Conservation (phyloP, 108 stramenopile species). For the Skeletonema grethae region DNA sequence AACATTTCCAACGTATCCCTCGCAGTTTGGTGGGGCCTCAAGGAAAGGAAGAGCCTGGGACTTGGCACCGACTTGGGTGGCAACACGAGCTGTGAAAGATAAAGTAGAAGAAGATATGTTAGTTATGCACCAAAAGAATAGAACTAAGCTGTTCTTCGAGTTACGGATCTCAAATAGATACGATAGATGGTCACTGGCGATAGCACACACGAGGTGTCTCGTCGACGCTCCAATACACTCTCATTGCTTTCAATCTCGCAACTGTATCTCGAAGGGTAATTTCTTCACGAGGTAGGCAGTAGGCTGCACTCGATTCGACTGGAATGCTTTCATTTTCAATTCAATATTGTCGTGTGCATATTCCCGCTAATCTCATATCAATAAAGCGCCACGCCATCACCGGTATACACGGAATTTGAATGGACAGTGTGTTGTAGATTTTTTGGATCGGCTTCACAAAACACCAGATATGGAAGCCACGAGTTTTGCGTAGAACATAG, state of each 20-base stretch:
- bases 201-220: too few species aligned
- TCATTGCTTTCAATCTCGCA: background rate
- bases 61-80: conserved; percentile 40
- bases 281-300: background rate
- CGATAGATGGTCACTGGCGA: background rate
- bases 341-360: background rate
- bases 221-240: too few species aligned
- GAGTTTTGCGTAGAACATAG: background rate
- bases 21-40: conserved; percentile 86
- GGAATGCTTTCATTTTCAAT: background rate
- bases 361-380: background rate
- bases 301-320: background rate
- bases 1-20: conserved; percentile 87
- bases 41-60: conserved; percentile 92
- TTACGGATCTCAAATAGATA: background rate
- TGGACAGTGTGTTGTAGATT: background rate
- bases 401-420: background rate
- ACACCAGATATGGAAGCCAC: background rate
- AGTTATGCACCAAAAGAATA: background rate
- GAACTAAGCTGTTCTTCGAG: background rate
- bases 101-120: background rate
- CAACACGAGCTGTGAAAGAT: conserved; percentile 10
- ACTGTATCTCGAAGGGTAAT: background rate
- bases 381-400: background rate
- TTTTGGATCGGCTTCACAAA: background rate